Percentiles rank a stretch among this genome's conserved stretches.
phyloP scores from a whole-genome alignment of 2,329 filamentous ascomycete genomes.

The Aspergillus neotritici region DNA sequence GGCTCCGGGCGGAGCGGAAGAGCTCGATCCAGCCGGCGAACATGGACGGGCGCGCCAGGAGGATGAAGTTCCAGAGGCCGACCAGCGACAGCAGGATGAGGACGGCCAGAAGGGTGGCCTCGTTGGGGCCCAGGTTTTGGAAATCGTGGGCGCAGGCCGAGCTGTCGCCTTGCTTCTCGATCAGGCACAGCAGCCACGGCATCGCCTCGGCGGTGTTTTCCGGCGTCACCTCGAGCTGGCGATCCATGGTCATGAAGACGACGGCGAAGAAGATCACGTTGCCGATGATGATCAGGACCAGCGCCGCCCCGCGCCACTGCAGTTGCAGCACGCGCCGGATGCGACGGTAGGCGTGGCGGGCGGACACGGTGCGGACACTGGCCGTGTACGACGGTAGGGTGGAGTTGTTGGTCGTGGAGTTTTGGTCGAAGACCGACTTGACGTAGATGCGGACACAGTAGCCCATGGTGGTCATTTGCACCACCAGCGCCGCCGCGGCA shows the following conservation, averaged over 20 bases:
- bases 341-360: constrained; percentile 80
- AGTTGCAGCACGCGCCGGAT: constrained; percentile 80
- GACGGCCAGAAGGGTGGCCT: constrained; percentile 73
- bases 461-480: constrained; percentile 76
- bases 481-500: constrained; percentile 66
- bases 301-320: constrained; percentile 88
- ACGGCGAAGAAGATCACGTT: constrained; percentile 93
- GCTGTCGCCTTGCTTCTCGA: constrained; percentile 53
- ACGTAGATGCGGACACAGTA: constrained; percentile 97
- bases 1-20: constrained; percentile 44
- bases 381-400: constrained; percentile 68
- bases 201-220: constrained; percentile 52
- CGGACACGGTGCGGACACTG: constrained; percentile 73
- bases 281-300: constrained; percentile 81
- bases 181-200: constrained; percentile 70
- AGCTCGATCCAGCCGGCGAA: constrained; percentile 74
- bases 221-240: constrained; percentile 55
- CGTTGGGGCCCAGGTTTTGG: constrained; percentile 59
- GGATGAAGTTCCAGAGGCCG: constrained; percentile 75
- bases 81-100: constrained; percentile 79
- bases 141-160: constrained; percentile 60
- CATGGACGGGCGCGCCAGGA: constrained; percentile 82
- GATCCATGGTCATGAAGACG: constrained; percentile 83
- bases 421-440: constrained; percentile 69
- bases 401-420: constrained; percentile 61